Percentiles rank a stretch among this genome's conserved stretches.
These are phyloP conservation scores for Coemansia sp. DNA, from an alignment of 192 early-diverging fungal species.

Conservation along the genomic window DNA sequence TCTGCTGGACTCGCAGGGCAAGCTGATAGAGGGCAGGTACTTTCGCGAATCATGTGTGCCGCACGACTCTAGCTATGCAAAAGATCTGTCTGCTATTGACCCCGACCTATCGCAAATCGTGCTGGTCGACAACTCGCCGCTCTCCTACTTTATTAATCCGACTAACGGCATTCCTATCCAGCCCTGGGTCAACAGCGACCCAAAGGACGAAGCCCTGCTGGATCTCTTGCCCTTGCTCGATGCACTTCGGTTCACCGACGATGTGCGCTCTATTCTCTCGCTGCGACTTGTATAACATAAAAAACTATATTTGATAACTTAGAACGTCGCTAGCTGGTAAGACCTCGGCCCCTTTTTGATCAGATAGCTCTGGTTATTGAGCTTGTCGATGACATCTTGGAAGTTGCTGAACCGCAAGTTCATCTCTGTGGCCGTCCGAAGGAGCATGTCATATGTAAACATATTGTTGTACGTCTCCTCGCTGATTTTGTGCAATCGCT, in stretches of 20 bases:
- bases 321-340: slow-evolving; percentile 60
- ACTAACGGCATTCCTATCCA: slow-evolving; percentile 71
- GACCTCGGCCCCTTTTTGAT: slow-evolving; percentile 66
- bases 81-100: slow-evolving; percentile 64
- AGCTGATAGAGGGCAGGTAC: slow-evolving; percentile 59
- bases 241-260: slow-evolving; percentile 57
- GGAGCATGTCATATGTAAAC: slow-evolving; percentile 67
- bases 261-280: slow-evolving; percentile 61
- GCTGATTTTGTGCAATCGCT: slow-evolving; percentile 59
- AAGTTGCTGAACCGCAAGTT: slow-evolving; percentile 59
- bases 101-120: slow-evolving; percentile 64
- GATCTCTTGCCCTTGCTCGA: slow-evolving; percentile 63
- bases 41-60: slow-evolving; percentile 67
- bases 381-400: slow-evolving; percentile 62
- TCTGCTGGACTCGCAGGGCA: slow-evolving; percentile 59
- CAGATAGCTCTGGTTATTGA: slow-evolving; percentile 74
- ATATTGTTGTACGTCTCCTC: slow-evolving; percentile 62
- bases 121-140: slow-evolving; percentile 71
- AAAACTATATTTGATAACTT: neutral
- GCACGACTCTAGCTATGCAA: slow-evolving; percentile 64
- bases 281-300: slow-evolving; percentile 36
- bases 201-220: slow-evolving; percentile 61
- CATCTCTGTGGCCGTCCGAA: slow-evolving; percentile 57
- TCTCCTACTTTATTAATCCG: slow-evolving; percentile 70
- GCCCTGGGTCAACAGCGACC: slow-evolving; percentile 68